phyloP scores from a whole-genome alignment of 2,329 filamentous ascomycete genomes.

The Hirsutella rhossiliensis region DNA sequence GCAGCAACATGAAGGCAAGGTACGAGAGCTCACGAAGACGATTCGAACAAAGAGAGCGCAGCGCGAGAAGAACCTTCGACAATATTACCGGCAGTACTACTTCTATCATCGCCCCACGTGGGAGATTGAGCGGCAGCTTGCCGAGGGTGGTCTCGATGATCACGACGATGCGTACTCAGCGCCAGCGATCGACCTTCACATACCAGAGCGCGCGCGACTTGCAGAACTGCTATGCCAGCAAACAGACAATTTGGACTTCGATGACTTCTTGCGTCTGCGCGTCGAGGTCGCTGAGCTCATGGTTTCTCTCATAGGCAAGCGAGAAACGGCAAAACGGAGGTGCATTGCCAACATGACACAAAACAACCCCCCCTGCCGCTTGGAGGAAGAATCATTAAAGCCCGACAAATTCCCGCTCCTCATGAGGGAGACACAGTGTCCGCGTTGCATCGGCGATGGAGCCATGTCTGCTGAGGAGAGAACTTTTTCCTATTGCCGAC shows the following conservation, averaged over 20 bases:
- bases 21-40: constrained; percentile 8
- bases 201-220: too few relatives aligned
- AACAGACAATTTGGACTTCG: background rate
- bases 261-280: background rate
- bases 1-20: constrained; percentile 10
- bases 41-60: constrained; percentile 9
- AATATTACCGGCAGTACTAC: constrained; percentile 12
- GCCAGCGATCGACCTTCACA: background rate
- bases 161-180: constrained; percentile 36
- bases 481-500: too few relatives aligned
- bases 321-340: too few relatives aligned
- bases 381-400: too few relatives aligned
- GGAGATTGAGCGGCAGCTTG: constrained; percentile 12
- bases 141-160: constrained; percentile 23
- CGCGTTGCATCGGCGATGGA: too few relatives aligned
- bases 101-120: constrained; percentile 11
- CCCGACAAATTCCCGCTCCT: too few relatives aligned
- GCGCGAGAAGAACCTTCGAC: constrained; percentile 5
- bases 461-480: too few relatives aligned
- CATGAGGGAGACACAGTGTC: too few relatives aligned
- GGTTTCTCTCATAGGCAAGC: too few relatives aligned
- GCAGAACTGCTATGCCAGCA: background rate
- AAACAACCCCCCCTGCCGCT: too few relatives aligned
- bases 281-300: background rate
- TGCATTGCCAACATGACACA: too few relatives aligned